Evolutionary conservation across 371 early-diverging fungal species (phyloP), one percentile per base, ranked within the genome.

Genomic region (Syncephalastrum contaminatum): DNA sequence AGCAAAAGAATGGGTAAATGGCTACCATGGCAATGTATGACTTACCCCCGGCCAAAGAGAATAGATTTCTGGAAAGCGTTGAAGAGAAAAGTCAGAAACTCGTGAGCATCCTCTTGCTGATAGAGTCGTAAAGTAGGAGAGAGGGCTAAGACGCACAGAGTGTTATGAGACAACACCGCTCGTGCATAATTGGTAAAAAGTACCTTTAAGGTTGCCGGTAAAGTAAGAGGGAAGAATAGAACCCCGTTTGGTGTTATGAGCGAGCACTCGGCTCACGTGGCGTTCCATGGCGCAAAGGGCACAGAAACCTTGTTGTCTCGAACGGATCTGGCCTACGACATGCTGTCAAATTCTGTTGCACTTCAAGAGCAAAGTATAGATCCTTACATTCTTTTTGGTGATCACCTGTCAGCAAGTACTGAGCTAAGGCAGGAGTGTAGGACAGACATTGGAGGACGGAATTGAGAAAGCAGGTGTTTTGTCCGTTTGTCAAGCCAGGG

Each of bases 401-500:
- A 7, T 72, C 75, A 47, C 66, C 72, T 18, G 73, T 58, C 27
- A 89, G 67, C 48, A 93, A 77, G 61, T 85, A 89, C 53, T 92
- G 84, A 15, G 93, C 85, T 39, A 97, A 70, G 1, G 93, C 88
- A 7, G 91, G 82, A 1, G 98, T 95, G 54, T 91, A 92, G 13
- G 88, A 88, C 54, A 99, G 69, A 62, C 97, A 97, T 67, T 97
- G 96, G 15, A 99, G 66, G 3, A 90, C 86, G 13, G 93, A 87
- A 77, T 97, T 98, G 64, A 98, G 78, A 73, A 91, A 99, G 67
- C 99, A 99, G 0, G 97, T 96, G 62, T 98, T 98, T 21, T 95
- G 93, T 40, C 93, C 77, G 64, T 97, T 96, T 56, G 84, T 70
- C 39, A 96, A 72, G 4, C 96, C 96, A 16, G 88, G 85, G 4